A percentile compares a stretch with the other conserved stretches of the same genome.
These are phyloP conservation scores for Russula dissimulans DNA, from an alignment of 768 basidiomycete species.

Conservation along the genomic window DNA sequence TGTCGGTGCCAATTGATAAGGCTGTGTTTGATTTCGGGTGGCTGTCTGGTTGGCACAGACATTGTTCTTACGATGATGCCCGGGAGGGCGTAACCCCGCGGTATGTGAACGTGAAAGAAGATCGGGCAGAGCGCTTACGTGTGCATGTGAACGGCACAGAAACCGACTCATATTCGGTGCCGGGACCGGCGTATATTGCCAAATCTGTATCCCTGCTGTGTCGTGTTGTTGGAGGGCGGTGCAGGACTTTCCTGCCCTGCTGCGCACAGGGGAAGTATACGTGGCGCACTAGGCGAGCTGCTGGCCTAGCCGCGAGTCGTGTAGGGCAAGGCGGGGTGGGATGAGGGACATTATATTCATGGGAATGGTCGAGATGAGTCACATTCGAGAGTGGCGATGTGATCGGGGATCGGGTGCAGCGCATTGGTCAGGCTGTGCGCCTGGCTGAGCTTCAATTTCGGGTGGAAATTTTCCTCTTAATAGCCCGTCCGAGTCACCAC, in stretches of 20 bases:
- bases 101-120: background rate
- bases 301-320: background rate
- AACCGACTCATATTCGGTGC: slow-evolving; percentile 13
- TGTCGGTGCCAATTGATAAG: background rate
- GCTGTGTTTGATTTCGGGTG: background rate
- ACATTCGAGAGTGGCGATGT: background rate
- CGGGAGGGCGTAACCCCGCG: too few relatives aligned
- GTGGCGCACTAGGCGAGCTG: background rate
- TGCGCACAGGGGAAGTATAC: background rate
- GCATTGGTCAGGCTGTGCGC: background rate
- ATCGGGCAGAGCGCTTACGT: background rate
- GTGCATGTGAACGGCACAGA: slow-evolving; percentile 1
- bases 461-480: slow-evolving; percentile 16
- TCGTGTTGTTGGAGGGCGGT: background rate
- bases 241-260: background rate
- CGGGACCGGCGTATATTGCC: slow-evolving; percentile 8
- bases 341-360: background rate
- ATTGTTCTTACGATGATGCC: background rate
- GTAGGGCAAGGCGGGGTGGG: background rate
- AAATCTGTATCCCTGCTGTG: slow-evolving; percentile 2
- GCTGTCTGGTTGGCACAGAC: background rate
- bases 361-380: background rate
- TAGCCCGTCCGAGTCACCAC: slow-evolving; percentile 9
- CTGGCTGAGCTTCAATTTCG: slow-evolving; percentile 18
- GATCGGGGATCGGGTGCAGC: background rate